Evolutionary conservation across 441 rosid genomes (phyloP), one percentile per base, ranked within the genome.

Genomic region (Populus hybrid): DNA sequence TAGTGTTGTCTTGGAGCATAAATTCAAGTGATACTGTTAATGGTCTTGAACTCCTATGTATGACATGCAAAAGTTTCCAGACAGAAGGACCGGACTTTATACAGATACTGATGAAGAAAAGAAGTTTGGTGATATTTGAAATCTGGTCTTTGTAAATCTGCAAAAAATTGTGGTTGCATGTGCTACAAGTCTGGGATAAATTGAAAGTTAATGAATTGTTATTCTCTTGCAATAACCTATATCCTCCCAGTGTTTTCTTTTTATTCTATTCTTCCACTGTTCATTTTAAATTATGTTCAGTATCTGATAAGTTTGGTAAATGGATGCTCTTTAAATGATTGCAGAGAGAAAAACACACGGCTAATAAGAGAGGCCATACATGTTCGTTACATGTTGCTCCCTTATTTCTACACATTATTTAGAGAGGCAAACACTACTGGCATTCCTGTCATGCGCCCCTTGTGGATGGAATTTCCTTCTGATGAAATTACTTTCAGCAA

Each of bases 381-480:
- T 80, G 81, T 87, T 54, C 99, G 99, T 59, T 97, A 95, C 87
- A 83, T 83, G 82, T 81, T 93, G 79, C 97, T 97, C 30, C 99
- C 99, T 57, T 95, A 91, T 78, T 97, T 91, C 82, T 97, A 95
- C 91, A 89, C 97, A 63, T 86, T 95, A 75, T 97, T 95, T 82
- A 86, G 99, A 88, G 99, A 93, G 91, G 95, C 99, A 85, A 95
- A 97, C 69, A 72, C 85, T 30, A 92, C 83, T 21, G 99, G 99
- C 80, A 81, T 91, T 82, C 99, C 99, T 40, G 91, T 97, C 69
- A 73, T 84, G 73, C 98, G 99, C 18, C 98, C 99, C 63, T 70
- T 97, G 81, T 97, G 99, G 99, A 97, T 97, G 99, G 99, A 97
- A 86, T 95, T 97, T 84, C 97, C 99, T 67, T 86, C 84, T 70